Base-by-base conservation (phyloP, 179 eudicot genomes). In the Silene vulgaris region DNA sequence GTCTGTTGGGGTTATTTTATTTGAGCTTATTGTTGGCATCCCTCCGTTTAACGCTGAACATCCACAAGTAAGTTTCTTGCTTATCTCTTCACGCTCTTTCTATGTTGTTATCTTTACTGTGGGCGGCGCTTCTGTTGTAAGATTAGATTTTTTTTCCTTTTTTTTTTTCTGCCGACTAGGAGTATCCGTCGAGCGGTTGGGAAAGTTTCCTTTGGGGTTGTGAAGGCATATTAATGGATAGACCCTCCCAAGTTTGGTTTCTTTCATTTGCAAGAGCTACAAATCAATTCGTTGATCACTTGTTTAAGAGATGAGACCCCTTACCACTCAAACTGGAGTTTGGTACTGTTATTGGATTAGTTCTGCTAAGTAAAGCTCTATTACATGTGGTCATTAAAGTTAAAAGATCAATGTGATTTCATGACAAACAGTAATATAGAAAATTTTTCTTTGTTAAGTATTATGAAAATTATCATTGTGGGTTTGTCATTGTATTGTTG, bases 1-100 rank as follows among this genome's bases (percentile, higher is more conserved):
- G 99, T 96, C 99, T 74, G 97, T 96, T 64, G 99, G 99, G 80
- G 92, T 96, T 78, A 96, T 96, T 75, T 81, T 95, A 48, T 95
- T 95, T 79, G 99, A 95, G 78, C 83, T 95, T 80, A 86, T 95
- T 82, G 99, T 95, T 84, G 97, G 99, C 75, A 93, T 96, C 75
- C 99, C 99, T 17, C 99, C 99, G 71, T 96, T 93, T 84, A 96
- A 93, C 82, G 99, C 97, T 48, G 97, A 92, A 83, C 99, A 96
- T 86, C 97, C 99, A 74, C 97, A 96, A 97, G 99, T 95, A 75
- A 71, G 50, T 37, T 35, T 19, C 26, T 20, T 14, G 5, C 23
- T 11, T 35, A 52, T 37, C 4, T 71, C 57, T 11, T 63, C 67
- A 63, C 52, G 29, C 32, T 21, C 26, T 20, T 71, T 8, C 0